phyloP scores from a whole-genome alignment of 768 basidiomycete species.

The Cubamyces sp. region DNA sequence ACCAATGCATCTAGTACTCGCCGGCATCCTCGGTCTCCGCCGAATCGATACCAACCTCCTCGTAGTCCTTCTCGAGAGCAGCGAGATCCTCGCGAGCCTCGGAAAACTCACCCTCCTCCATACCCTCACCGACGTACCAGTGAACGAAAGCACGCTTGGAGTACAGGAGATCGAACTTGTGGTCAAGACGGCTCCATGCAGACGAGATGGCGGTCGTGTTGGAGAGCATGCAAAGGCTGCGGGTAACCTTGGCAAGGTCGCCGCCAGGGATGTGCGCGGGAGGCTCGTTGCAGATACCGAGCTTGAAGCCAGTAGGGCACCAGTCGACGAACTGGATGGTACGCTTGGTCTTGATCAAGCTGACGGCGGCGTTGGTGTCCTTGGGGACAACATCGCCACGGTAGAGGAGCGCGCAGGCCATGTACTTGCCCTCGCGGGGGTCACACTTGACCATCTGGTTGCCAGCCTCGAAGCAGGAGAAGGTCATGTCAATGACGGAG shows the following conservation, averaged over 20 bases:
- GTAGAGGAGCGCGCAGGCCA: conserved; percentile 73
- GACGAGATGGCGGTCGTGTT: conserved; percentile 75
- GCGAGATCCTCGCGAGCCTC: conserved; percentile 99
- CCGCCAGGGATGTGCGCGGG: conserved; percentile 77
- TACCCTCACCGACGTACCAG: conserved; percentile 78
- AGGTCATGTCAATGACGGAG: conserved; percentile 71
- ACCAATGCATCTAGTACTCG: conserved; percentile 45
- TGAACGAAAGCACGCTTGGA: conserved; percentile 60
- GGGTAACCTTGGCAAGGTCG: conserved; percentile 75
- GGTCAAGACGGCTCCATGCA: conserved; percentile 77
- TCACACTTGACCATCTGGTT: conserved; percentile 86
- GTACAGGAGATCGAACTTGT: conserved; percentile 82
- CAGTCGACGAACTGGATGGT: conserved; percentile 83
- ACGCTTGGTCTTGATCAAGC: conserved; percentile 75
- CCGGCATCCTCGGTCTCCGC: conserved; percentile 54
- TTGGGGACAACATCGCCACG: conserved; percentile 81
- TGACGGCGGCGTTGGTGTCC: conserved; percentile 76
- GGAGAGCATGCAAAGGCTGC: conserved; percentile 79
- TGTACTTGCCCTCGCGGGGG: conserved; percentile 81
- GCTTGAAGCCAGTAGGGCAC: conserved; percentile 81
- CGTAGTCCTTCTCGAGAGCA: conserved; percentile 98
- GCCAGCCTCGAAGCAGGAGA: conserved; percentile 75
- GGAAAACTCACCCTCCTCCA: conserved; percentile 96
- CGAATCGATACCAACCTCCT: conserved; percentile 72
- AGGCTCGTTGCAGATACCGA: conserved; percentile 79